Evolutionary conservation across 805 yeast species (phyloP), one percentile per base, ranked within the genome.

Genomic region (Kazachstania taianensis): DNA sequence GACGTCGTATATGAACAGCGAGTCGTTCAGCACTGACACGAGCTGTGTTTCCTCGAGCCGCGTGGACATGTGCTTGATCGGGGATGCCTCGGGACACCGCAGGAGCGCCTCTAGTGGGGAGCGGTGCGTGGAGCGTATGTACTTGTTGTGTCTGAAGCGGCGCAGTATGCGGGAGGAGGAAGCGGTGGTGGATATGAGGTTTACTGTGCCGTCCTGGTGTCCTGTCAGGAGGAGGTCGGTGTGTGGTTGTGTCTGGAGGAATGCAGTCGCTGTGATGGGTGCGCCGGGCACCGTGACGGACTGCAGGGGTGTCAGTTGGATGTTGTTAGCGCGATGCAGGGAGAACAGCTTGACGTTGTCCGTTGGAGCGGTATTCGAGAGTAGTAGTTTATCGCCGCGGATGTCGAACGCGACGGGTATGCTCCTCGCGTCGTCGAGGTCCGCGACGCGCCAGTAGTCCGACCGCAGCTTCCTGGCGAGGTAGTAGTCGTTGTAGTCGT

Each of bases 131-230:
- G 31, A 19, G 15, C 27, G 55, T 37, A 82, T 55, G 50, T 78
- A 86, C 45, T 77, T 78, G 34, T 69, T 63, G 60, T 86, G 96
- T 56, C 83, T 83, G 62, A 78, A 86, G 26, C 94, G 64, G 52
- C 76, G 81, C 42, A 80, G 61, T 15, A 86, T 79, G 53, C 77
- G 84, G 0, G 96, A 95, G 37, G 69, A 63, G 17, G 67, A 67
- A 5, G 60, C 62, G 7, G 63, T 50, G 7, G 85, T 66, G 13
- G 79, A 63, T 3, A 83, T 73, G 40, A 86, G 55, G 55, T 87
- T 83, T 0, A 77, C 83, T 37, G 70, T 61, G 2, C 96, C 96
- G 40, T 74, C 72, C 35, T 69, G 70, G 53, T 85, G 92, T 8
- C 94, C 95, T 0, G 94, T 69, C n/a, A 76, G 50, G 30, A 80